These are phyloP conservation scores for Trifolium repens DNA, from an alignment of 306 rosid species.

Conservation along the genomic window DNA sequence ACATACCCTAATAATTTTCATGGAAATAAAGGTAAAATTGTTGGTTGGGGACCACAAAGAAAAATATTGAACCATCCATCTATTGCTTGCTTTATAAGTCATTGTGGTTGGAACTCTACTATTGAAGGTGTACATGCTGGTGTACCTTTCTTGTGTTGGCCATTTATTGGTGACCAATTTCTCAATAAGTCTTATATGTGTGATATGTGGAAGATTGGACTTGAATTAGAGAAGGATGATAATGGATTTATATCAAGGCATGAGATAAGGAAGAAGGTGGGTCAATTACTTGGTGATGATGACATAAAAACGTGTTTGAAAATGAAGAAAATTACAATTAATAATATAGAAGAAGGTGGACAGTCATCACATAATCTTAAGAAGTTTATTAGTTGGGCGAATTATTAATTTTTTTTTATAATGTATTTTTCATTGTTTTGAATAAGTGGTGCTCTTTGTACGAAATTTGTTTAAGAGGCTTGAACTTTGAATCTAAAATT, in stretches of 20 bases:
- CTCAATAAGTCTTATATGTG: conserved; percentile 30
- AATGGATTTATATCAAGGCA: conserved; percentile 30
- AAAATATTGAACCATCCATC: conserved; percentile 47
- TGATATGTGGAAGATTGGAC: conserved; percentile 45
- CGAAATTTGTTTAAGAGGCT: no score
- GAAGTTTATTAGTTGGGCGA: conserved; percentile 25
- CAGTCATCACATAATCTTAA: conserved; percentile 22
- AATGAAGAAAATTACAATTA: conserved; percentile 3
- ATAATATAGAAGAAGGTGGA: conserved; percentile 30
- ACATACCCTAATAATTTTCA: conserved; percentile 39
- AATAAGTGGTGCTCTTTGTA: neutral
- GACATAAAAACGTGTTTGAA: conserved; percentile 23
- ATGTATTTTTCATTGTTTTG: neutral
- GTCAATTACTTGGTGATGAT: conserved; percentile 22
- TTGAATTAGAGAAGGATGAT: conserved; percentile 33
- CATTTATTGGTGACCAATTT: conserved; percentile 21
- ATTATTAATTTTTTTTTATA: neutral
- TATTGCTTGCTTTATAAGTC: conserved; percentile 56
- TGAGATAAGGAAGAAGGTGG: conserved; percentile 42
- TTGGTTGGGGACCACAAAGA: conserved; percentile 50
- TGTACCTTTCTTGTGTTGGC: conserved; percentile 53
- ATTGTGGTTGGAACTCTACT: conserved; percentile 62
- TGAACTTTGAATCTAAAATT: no score
- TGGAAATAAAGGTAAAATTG: conserved; percentile 42
- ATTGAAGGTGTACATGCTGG: conserved; percentile 47